Percentiles rank a stretch among this genome's conserved stretches.
Conservation (phyloP, 1,284 basidiomycete genomes). For the Mycena citricolor region DNA sequence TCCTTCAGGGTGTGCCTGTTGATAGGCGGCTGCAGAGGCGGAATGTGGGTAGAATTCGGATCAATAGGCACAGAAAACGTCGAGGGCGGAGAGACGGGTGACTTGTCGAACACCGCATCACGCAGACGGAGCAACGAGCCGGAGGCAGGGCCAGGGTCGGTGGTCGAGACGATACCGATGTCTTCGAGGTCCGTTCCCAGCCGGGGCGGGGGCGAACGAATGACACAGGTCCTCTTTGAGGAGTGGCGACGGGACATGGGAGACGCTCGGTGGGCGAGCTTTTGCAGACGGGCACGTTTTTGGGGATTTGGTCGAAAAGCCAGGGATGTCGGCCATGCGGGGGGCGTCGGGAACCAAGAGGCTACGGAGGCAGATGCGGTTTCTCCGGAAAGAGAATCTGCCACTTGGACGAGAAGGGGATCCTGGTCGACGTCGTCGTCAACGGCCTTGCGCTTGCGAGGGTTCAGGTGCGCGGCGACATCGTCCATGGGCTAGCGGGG, state of each 20-base stretch:
- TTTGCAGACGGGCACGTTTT: slow-evolving; percentile 42
- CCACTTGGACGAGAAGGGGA: slow-evolving; percentile 27
- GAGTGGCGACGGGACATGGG: slow-evolving; percentile 27
- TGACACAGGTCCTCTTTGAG: slow-evolving; percentile 21
- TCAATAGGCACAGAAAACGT: slow-evolving; percentile 45
- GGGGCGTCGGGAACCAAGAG: slow-evolving; percentile 33
- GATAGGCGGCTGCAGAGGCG: slow-evolving; percentile 74
- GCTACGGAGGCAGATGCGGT: slow-evolving; percentile 19
- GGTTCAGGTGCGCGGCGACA: slow-evolving; percentile 50
- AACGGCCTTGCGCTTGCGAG: slow-evolving; percentile 58
- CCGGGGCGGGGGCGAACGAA: slow-evolving; percentile 33
- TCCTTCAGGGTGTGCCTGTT: slow-evolving; percentile 83
- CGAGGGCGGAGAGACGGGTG: slow-evolving; percentile 30
- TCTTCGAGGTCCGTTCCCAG: slow-evolving; percentile 47
- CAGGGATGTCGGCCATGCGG: slow-evolving; percentile 34
- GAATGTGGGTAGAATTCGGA: slow-evolving; percentile 58
- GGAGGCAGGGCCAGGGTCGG: slow-evolving; percentile 46
- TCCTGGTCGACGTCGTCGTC: slow-evolving; percentile 43
- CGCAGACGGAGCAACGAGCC: slow-evolving; percentile 39
- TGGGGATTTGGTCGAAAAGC: slow-evolving; percentile 29
- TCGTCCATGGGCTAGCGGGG: slow-evolving; percentile 47
- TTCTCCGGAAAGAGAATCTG: slow-evolving; percentile 24
- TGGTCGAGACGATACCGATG: slow-evolving; percentile 47
- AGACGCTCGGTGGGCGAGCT: too few species aligned
- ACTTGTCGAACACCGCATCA: slow-evolving; percentile 30